Evolutionary conservation across 495 filamentous ascomycete genomes (phyloP).

Genomic region (Hyaloscypha hepaticicola): DNA sequence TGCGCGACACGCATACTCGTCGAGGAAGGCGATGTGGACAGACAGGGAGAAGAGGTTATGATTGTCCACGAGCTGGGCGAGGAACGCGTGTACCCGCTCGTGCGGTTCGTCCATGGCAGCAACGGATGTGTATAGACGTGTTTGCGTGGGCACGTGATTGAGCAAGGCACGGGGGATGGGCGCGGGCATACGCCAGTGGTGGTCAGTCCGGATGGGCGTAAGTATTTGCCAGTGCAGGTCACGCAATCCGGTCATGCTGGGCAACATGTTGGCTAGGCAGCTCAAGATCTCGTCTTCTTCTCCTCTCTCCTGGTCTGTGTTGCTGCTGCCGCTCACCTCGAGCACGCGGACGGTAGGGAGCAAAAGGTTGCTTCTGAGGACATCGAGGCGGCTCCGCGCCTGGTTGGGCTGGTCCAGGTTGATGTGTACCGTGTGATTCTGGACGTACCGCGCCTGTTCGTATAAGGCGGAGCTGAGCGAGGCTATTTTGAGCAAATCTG

Average conservation of each 20-base stretch:
- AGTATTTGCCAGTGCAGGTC: not conserved
- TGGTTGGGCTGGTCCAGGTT: constrained; percentile 10
- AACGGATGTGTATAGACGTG: constrained; percentile 3
- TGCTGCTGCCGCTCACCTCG: not conserved
- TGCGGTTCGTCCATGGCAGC: constrained; percentile 6
- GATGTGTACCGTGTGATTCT: constrained; percentile 22
- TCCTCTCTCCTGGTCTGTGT: not conserved
- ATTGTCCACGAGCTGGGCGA: constrained; percentile 17
- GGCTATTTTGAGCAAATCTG: constrained; percentile 17
- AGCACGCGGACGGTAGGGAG: not conserved
- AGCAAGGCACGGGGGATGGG: constrained; percentile 1
- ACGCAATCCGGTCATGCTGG: constrained; percentile 18
- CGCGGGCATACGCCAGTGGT: constrained; percentile 2
- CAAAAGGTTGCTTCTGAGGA: not conserved
- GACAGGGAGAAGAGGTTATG: not conserved
- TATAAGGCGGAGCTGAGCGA: constrained; percentile 20
- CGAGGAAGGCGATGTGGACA: not conserved
- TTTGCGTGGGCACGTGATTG: constrained; percentile 4
- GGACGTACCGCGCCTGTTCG: constrained; percentile 17
- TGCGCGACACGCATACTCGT: not conserved
- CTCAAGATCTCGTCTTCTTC: constrained; percentile 11
- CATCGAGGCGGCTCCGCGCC: constrained; percentile 2
- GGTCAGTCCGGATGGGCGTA: too few relatives aligned
- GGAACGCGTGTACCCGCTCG: constrained; percentile 6
- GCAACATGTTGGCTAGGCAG: constrained; percentile 17